phyloP scores from a whole-genome alignment of 2,329 filamentous ascomycete species.

The Didymosphaeria variabile region DNA sequence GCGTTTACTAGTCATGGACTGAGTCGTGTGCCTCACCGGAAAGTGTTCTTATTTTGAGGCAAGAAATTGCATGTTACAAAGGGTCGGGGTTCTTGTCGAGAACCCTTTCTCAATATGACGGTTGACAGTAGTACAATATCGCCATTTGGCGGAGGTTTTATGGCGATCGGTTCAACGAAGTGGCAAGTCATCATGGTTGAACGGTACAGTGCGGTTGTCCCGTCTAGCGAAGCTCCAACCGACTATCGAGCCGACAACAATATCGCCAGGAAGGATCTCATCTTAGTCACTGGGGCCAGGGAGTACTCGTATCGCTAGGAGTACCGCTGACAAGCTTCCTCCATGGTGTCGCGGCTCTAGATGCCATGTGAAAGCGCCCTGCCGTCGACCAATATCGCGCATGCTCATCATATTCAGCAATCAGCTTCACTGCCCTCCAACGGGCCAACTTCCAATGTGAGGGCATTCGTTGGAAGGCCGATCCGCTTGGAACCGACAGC shows the following conservation, averaged over 20 bases:
- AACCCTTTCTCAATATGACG: not conserved
- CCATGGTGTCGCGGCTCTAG: not conserved
- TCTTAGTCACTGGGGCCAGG: not conserved
- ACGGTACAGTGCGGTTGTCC: not conserved
- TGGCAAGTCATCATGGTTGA: not conserved
- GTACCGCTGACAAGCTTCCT: not conserved
- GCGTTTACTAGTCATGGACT: not conserved
- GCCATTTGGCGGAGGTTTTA: not conserved
- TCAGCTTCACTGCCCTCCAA: not conserved
- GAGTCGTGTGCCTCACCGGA: slow-evolving; percentile 1
- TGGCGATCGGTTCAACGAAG: not conserved
- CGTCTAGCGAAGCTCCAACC: not conserved
- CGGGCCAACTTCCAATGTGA: not conserved
- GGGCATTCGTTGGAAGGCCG: not conserved
- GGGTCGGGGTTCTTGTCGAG: not conserved
- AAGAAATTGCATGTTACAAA: not conserved
- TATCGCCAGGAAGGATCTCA: not conserved
- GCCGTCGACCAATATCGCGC: not conserved
- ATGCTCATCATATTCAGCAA: not conserved
- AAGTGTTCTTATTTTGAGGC: not conserved
- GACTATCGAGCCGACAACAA: not conserved
- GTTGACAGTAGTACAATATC: not conserved
- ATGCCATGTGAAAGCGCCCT: not conserved
- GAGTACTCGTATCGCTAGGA: not conserved
- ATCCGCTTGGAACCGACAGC: not conserved